Evolutionary conservation across 805 yeast species (phyloP).

Genomic region (Suhomyces kilbournensis): DNA sequence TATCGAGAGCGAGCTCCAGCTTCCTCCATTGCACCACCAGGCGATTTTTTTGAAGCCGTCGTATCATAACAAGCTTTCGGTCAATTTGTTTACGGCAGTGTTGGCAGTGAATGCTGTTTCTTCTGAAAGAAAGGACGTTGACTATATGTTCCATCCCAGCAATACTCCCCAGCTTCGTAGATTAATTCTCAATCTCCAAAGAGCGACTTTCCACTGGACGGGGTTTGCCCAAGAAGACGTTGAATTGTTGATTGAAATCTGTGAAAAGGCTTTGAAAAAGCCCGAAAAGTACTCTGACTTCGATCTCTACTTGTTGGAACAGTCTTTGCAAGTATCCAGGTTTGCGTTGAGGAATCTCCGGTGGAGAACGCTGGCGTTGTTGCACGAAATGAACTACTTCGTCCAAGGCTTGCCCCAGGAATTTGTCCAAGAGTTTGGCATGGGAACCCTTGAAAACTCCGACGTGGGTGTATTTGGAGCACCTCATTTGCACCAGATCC

Average conservation of each 20-base stretch:
- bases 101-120: slow-evolving; percentile 72
- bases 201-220: slow-evolving; percentile 74
- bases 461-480: slow-evolving; percentile 45
- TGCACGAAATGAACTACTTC: slow-evolving; percentile 67
- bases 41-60: slow-evolving; percentile 63
- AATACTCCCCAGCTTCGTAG: slow-evolving; percentile 54
- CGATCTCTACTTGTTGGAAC: slow-evolving; percentile 43
- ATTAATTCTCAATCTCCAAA: slow-evolving; percentile 57
- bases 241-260: slow-evolving; percentile 48
- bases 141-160: slow-evolving; percentile 67
- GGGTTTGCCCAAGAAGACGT: slow-evolving; percentile 63
- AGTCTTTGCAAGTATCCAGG: slow-evolving; percentile 45
- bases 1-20: slow-evolving; percentile 50
- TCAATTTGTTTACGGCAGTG: slow-evolving; percentile 64
- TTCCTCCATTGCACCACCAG: slow-evolving; percentile 59
- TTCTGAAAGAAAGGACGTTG: slow-evolving; percentile 63
- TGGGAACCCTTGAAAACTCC: slow-evolving; percentile 31
- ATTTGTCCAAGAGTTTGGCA: slow-evolving; percentile 42
- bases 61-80: slow-evolving; percentile 55
- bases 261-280: slow-evolving; percentile 42
- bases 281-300: slow-evolving; percentile 25
- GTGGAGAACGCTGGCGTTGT: slow-evolving; percentile 56
- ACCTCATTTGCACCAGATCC: slow-evolving; percentile 52
- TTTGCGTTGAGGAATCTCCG: slow-evolving; percentile 49
- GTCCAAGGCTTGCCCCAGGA: slow-evolving; percentile 43